phyloP scores from a whole-genome alignment of 1,284 basidiomycete species.

The Wallemia ichthyophaga region DNA sequence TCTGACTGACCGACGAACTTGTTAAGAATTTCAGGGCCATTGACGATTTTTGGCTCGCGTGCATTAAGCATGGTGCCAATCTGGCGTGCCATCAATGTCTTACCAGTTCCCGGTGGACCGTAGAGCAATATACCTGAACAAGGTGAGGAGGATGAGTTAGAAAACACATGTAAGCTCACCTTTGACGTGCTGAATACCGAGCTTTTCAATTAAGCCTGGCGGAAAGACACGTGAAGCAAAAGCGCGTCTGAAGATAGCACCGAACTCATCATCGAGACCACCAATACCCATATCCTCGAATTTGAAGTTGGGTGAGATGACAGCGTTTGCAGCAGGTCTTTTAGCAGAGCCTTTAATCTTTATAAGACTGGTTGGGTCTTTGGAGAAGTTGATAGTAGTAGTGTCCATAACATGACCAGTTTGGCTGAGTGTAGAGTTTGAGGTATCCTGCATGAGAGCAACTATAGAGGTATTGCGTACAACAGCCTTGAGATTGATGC shows the following conservation, averaged over 20 bases:
- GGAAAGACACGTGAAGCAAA: constrained; percentile 97
- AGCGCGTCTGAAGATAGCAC: constrained; percentile 88
- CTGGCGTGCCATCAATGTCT: constrained; percentile 91
- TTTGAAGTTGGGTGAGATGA: constrained; percentile 93
- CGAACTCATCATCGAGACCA: constrained; percentile 82
- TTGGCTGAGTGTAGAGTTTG: constrained; percentile 13
- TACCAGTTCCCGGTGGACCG: constrained; percentile 93
- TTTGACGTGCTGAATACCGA: constrained; percentile 96
- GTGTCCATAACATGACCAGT: constrained; percentile 64
- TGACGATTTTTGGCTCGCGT: constrained; percentile 90
- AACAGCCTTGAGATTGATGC: constrained; percentile 44
- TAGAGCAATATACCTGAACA: constrained; percentile 56
- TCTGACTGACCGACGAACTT: constrained; percentile 96
- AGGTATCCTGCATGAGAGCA: constrained; percentile 21
- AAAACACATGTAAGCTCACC: constrained; percentile 26
- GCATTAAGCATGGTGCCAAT: constrained; percentile 99
- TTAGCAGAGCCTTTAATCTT: constrained; percentile 79
- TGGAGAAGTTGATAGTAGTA: constrained; percentile 67
- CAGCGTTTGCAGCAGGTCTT: constrained; percentile 72
- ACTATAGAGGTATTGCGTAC: constrained; percentile 36
- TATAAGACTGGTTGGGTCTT: constrained; percentile 46
- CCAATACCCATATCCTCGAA: constrained; percentile 99
- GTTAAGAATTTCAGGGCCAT: constrained; percentile 89
- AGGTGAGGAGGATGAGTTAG: neutral
- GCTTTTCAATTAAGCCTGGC: constrained; percentile 79